Evolutionary conservation across 495 filamentous ascomycete species (phyloP).

Genomic region (Gamarada debralockiae): DNA sequence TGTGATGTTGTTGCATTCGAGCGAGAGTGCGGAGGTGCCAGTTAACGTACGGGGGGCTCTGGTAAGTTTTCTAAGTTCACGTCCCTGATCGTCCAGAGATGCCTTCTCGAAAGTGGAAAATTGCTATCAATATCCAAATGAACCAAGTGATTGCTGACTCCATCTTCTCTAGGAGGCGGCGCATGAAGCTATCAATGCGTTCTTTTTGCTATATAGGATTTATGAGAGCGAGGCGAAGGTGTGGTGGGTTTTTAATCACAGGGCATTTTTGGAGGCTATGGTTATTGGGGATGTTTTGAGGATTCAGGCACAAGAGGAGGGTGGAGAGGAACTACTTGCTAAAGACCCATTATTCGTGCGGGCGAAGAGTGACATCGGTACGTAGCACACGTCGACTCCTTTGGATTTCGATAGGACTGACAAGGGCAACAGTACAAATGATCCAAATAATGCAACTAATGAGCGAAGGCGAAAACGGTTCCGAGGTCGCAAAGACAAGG

Average conservation of each 20-base stretch:
- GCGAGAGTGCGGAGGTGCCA: conserved; percentile 54
- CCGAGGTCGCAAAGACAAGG: conserved; percentile 50
- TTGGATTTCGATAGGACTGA: background rate
- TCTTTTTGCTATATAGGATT: conserved; percentile 61
- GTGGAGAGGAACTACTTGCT: conserved; percentile 1
- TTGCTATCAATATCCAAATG: too few relatives aligned
- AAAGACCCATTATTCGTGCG: conserved; percentile 51
- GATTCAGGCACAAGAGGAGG: conserved; percentile 22
- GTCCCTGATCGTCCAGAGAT: too few relatives aligned
- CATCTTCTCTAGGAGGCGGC: too few relatives aligned
- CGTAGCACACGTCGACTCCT: conserved; percentile 18
- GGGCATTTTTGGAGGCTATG: conserved; percentile 63
- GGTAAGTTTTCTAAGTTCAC: too few relatives aligned
- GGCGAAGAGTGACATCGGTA: conserved; percentile 52
- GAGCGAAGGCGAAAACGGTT: conserved; percentile 46
- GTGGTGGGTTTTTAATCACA: conserved; percentile 76
- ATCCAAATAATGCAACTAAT: conserved; percentile 53
- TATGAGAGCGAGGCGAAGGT: conserved; percentile 63
- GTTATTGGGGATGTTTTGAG: conserved; percentile 25
- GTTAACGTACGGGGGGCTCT: conserved; percentile 63
- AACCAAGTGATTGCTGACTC: too few relatives aligned
- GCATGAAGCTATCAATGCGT: conserved; percentile 45
- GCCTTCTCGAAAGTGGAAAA: too few relatives aligned
- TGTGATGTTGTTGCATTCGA: conserved; percentile 63
- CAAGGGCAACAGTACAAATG: conserved; percentile 40